These are phyloP conservation scores for Paratinospora sagittata DNA, from an alignment of 164 flowering plant species.

Conservation along the genomic window DNA sequence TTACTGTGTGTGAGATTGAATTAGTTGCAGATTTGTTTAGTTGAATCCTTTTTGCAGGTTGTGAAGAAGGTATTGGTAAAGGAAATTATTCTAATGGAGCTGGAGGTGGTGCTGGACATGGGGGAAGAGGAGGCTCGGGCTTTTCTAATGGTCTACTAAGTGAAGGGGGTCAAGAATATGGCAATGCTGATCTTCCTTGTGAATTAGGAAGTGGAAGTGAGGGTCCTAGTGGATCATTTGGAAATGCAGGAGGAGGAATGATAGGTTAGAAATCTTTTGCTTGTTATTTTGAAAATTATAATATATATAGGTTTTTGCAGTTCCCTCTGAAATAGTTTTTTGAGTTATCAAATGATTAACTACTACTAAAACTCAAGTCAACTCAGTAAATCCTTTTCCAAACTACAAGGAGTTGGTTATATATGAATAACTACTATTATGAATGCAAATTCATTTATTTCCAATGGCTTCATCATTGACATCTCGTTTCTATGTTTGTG, in stretches of 20 bases:
- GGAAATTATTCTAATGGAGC: slow-evolving; percentile 61
- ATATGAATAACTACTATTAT: neutral
- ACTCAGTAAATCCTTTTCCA: neutral
- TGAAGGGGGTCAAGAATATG: slow-evolving; percentile 81
- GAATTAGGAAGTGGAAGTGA: slow-evolving; percentile 91
- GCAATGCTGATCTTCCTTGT: slow-evolving; percentile 84
- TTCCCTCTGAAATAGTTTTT: neutral
- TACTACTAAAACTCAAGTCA: neutral
- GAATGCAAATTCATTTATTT: too few species aligned
- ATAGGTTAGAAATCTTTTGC: slow-evolving; percentile 49
- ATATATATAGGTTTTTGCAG: neutral
- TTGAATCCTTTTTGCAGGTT: slow-evolving; percentile 46
- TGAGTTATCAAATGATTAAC: neutral
- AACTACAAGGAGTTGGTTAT: too few species aligned
- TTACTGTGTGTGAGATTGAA: neutral
- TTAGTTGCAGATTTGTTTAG: slow-evolving; percentile 10
- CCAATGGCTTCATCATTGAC: too few species aligned
- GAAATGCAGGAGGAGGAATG: slow-evolving; percentile 82
- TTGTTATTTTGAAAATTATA: neutral
- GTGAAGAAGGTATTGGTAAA: slow-evolving; percentile 75
- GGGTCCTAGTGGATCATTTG: slow-evolving; percentile 35
- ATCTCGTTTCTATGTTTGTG: too few species aligned
- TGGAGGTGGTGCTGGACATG: slow-evolving; percentile 96
- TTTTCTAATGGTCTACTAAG: slow-evolving; percentile 47
- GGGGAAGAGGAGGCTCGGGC: slow-evolving; percentile 87